Conservation (phyloP, 495 filamentous ascomycete species). For the Amniculicola lignicola region DNA sequence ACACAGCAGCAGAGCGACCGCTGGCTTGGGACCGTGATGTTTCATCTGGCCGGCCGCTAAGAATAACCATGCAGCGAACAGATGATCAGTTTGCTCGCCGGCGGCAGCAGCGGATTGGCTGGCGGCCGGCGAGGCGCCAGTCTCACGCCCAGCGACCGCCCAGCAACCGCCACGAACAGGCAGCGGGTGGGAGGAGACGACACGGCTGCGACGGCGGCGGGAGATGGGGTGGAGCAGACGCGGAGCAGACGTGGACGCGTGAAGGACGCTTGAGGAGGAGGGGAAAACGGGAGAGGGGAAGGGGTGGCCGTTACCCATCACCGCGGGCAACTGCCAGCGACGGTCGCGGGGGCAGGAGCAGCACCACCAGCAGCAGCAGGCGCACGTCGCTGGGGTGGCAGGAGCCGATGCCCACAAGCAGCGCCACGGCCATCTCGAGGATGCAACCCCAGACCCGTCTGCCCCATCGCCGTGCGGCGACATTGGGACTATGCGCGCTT, state of each 20-base stretch:
- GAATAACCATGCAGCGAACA: conserved; percentile 33
- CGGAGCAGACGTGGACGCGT: no score
- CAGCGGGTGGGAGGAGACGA: conserved; percentile 2
- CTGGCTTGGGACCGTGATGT: conserved; percentile 31
- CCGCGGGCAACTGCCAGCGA: conserved; percentile 1
- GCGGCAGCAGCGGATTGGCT: not conserved
- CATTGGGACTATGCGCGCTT: conserved; percentile 16
- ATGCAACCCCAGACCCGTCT: not conserved
- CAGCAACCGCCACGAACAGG: conserved; percentile 11
- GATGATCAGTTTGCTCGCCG: conserved; percentile 30
- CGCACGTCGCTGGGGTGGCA: not conserved
- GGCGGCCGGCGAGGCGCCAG: not conserved
- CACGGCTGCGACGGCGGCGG: not conserved
- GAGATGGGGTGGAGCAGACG: not conserved
- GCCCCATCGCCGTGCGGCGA: conserved; percentile 19
- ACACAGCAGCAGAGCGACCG: conserved; percentile 31
- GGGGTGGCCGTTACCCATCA: conserved; percentile 27
- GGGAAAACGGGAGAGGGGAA: conserved; percentile 1
- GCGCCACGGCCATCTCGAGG: not conserved
- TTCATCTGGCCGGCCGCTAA: conserved; percentile 30
- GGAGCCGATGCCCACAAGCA: not conserved
- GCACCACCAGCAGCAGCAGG: no score
- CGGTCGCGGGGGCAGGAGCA: not conserved
- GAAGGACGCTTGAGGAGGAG: no score
- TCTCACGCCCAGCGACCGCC: conserved; percentile 10